Evolutionary conservation across 2,329 filamentous ascomycete species (phyloP).

Genomic region (Nectriaceae sp.): DNA sequence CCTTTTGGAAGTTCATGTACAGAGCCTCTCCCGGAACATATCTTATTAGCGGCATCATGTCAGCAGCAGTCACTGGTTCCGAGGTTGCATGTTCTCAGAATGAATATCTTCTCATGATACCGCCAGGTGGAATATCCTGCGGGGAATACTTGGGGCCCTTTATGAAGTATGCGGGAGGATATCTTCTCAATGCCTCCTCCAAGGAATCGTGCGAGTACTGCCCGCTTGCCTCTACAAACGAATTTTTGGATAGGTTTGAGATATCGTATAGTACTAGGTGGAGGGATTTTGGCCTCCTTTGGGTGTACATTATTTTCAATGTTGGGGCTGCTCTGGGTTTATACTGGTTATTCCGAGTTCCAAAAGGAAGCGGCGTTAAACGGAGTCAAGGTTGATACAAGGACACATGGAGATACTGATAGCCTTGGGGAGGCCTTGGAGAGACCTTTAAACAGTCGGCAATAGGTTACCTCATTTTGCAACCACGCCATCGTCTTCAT

Average conservation of each 20-base stretch:
- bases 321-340: constrained; percentile 45
- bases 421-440: too few species aligned
- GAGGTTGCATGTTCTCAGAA: constrained; percentile 25
- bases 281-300: constrained; percentile 58
- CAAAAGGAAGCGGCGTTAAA: constrained; percentile 27
- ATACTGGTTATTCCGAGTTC: constrained; percentile 47
- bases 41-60: constrained; percentile 61
- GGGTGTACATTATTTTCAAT: constrained; percentile 54
- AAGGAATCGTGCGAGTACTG: constrained; percentile 49
- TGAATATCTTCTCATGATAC: constrained; percentile 58
- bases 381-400: neutral
- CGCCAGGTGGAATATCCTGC: constrained; percentile 53
- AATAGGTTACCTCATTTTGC: too few species aligned
- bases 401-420: too few species aligned
- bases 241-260: constrained; percentile 39
- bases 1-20: constrained; percentile 75
- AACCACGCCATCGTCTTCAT: too few species aligned
- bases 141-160: constrained; percentile 49
- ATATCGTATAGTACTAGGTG: constrained; percentile 53
- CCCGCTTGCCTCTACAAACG: constrained; percentile 36
- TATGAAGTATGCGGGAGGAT: constrained; percentile 46
- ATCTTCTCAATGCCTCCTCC: constrained; percentile 44
- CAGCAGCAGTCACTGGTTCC: constrained; percentile 23
- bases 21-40: constrained; percentile 70
- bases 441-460: too few species aligned